Percentiles rank a stretch among this genome's conserved stretches.
phyloP scores from a whole-genome alignment of 2,329 filamentous ascomycete genomes.

The Sporothrix brasiliensis region DNA sequence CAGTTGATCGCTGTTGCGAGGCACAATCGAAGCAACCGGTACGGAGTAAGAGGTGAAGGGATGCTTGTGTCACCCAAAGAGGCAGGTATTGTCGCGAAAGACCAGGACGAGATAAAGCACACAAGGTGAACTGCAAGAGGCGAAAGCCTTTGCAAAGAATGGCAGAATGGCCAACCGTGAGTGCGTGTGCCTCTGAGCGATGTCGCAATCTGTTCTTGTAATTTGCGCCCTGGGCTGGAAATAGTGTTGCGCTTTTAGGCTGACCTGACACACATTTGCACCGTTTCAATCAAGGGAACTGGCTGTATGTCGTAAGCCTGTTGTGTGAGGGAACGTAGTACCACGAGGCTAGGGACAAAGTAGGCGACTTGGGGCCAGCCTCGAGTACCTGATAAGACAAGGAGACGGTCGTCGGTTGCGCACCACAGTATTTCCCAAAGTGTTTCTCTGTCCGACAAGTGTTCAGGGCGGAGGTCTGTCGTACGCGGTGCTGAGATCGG shows the following conservation, averaged over 20 bases:
- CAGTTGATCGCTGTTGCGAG: background rate
- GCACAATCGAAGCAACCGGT: background rate
- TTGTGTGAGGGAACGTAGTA: background rate
- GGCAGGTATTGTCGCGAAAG: slow-evolving; percentile 19
- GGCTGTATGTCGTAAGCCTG: background rate
- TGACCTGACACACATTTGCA: slow-evolving; percentile 7
- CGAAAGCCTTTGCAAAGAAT: slow-evolving; percentile 1
- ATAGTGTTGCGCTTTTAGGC: slow-evolving; percentile 18
- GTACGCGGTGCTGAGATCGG: slow-evolving; percentile 7
- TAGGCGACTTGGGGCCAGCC: background rate
- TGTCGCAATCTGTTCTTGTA: slow-evolving; percentile 24
- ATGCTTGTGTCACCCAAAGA: slow-evolving; percentile 4
- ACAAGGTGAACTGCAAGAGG: background rate
- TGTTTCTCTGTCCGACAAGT: background rate
- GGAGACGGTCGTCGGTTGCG: background rate
- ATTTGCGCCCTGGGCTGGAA: slow-evolving; percentile 5
- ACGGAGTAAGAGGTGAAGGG: background rate
- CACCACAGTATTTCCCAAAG: background rate
- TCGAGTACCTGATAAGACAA: background rate
- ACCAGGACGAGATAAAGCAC: slow-evolving; percentile 11
- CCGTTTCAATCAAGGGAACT: background rate
- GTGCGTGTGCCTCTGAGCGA: slow-evolving; percentile 19
- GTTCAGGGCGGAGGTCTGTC: background rate
- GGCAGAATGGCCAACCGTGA: background rate
- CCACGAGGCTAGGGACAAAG: background rate